Conservation (phyloP, 2,329 filamentous ascomycete genomes). For the Pseudogymnoascus sp. region DNA sequence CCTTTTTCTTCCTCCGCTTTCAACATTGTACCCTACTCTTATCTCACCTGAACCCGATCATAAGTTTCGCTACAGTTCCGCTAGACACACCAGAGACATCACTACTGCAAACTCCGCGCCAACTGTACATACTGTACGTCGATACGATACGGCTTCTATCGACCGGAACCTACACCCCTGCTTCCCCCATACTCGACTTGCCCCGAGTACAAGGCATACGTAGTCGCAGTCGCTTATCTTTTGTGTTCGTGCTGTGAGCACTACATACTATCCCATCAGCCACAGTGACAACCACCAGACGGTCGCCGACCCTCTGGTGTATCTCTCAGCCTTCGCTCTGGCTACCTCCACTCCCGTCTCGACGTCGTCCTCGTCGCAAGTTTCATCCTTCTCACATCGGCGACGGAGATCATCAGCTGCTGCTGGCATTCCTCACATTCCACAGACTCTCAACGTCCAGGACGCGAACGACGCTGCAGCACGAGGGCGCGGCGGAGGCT, state of each 20-base stretch:
- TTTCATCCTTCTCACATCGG: constrained; percentile 30
- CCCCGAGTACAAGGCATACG: constrained; percentile 2
- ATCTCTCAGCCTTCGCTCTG: constrained; percentile 38
- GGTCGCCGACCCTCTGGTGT: constrained; percentile 28
- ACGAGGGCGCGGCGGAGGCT: constrained; percentile 17
- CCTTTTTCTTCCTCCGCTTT: constrained; percentile 4
- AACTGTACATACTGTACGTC: constrained; percentile 3
- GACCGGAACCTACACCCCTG: not conserved
- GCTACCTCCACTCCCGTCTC: constrained; percentile 42
- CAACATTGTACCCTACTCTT: not conserved
- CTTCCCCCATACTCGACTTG: not conserved
- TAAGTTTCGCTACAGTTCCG: not conserved
- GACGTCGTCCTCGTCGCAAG: constrained; percentile 46
- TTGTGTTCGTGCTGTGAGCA: constrained; percentile 6
- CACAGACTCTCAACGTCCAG: constrained; percentile 23
- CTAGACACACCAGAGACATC: not conserved
- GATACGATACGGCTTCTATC: not conserved
- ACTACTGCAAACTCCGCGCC: not conserved
- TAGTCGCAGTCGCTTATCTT: constrained; percentile 11
- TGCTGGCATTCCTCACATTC: constrained; percentile 14
- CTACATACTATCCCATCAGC: not conserved
- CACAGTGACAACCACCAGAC: constrained; percentile 20
- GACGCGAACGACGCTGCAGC: constrained; percentile 17
- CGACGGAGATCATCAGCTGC: constrained; percentile 34
- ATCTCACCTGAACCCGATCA: not conserved